A percentile compares a stretch with the other conserved stretches of the same genome.
Conservation (phyloP, 352 stramenopile species). For the Globisporangium lucens region DNA sequence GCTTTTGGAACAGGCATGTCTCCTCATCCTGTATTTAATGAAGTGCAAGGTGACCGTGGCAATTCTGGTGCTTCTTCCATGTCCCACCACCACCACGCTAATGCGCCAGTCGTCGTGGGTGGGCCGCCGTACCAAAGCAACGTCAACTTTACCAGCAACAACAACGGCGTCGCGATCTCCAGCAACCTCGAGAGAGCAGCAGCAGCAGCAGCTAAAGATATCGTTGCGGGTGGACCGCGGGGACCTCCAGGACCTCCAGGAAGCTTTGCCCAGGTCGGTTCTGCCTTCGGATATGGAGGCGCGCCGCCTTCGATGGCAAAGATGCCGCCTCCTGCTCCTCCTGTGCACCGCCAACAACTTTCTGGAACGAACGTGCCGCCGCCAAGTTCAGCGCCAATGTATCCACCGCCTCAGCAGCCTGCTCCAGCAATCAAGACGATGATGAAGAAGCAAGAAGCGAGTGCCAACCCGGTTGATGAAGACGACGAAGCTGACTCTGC, state of each 20-base stretch:
- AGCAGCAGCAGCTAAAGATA: slow-evolving; percentile 15
- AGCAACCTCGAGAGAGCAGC: neutral
- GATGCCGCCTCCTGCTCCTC: slow-evolving; percentile 7
- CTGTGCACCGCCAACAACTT: neutral
- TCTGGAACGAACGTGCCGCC: neutral
- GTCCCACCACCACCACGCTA: slow-evolving; percentile 28
- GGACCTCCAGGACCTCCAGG: slow-evolving; percentile 4
- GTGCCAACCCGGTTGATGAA: slow-evolving; percentile 26
- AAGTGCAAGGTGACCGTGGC: slow-evolving; percentile 48
- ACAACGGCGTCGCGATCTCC: neutral
- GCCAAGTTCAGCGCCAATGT: neutral
- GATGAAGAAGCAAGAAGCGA: neutral
- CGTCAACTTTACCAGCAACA: neutral
- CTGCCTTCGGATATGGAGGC: neutral
- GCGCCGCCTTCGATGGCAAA: neutral
- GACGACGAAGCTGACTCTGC: slow-evolving; percentile 59
- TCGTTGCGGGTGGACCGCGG: slow-evolving; percentile 3
- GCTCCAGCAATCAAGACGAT: slow-evolving; percentile 1
- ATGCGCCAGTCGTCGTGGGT: neutral
- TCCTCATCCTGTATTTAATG: slow-evolving; percentile 58
- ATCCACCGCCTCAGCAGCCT: neutral
- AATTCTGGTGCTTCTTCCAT: slow-evolving; percentile 40
- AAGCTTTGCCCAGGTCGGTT: slow-evolving; percentile 9
- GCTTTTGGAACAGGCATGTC: slow-evolving; percentile 40
- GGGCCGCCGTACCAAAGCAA: slow-evolving; percentile 1